A percentile compares a stretch with the other conserved stretches of the same genome.
Conservation (phyloP, 2,329 filamentous ascomycete species). For the Fusarium fujikuroi region DNA sequence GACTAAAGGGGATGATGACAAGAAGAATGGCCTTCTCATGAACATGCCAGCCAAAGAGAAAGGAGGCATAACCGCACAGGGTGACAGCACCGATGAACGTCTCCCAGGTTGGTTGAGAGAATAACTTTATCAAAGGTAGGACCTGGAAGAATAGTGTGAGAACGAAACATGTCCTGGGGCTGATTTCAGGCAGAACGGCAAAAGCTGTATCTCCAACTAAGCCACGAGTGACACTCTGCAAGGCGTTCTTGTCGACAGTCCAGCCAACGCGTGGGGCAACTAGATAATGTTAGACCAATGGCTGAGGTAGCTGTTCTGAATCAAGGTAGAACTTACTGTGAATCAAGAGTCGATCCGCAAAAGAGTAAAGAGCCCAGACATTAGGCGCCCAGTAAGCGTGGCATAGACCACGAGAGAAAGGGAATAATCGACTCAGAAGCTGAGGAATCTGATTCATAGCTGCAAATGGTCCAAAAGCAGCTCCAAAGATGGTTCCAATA, state of each 20-base stretch:
- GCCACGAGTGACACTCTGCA: slow-evolving; percentile 91
- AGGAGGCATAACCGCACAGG: slow-evolving; percentile 94
- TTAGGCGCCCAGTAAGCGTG: slow-evolving; percentile 99
- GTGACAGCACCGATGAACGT: slow-evolving; percentile 90
- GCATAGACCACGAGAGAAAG: slow-evolving; percentile 91
- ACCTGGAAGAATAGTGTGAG: slow-evolving; percentile 86
- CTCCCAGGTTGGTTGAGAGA: slow-evolving; percentile 83
- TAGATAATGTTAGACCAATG: slow-evolving; percentile 48
- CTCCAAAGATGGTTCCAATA: slow-evolving; percentile 75
- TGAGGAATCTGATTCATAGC: slow-evolving; percentile 85
- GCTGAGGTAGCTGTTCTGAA: not conserved
- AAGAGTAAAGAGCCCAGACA: slow-evolving; percentile 96
- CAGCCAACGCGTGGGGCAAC: slow-evolving; percentile 86
- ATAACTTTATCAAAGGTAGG: slow-evolving; percentile 84
- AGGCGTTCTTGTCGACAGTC: slow-evolving; percentile 75
- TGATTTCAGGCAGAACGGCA: slow-evolving; percentile 89
- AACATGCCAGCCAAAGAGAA: slow-evolving; percentile 98
- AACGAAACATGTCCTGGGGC: slow-evolving; percentile 80
- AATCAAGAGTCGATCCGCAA: slow-evolving; percentile 85
- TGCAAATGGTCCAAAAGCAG: slow-evolving; percentile 91
- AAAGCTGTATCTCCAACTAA: slow-evolving; percentile 94
- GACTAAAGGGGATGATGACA: slow-evolving; percentile 93
- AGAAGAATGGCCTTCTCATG: slow-evolving; percentile 97
- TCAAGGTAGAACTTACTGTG: slow-evolving; percentile 65
- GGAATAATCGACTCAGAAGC: slow-evolving; percentile 85